Evolutionary conservation across 495 filamentous ascomycete species (phyloP), one percentile per base, ranked within the genome.

Genomic region (Umbilicaria muhlenbergii): DNA sequence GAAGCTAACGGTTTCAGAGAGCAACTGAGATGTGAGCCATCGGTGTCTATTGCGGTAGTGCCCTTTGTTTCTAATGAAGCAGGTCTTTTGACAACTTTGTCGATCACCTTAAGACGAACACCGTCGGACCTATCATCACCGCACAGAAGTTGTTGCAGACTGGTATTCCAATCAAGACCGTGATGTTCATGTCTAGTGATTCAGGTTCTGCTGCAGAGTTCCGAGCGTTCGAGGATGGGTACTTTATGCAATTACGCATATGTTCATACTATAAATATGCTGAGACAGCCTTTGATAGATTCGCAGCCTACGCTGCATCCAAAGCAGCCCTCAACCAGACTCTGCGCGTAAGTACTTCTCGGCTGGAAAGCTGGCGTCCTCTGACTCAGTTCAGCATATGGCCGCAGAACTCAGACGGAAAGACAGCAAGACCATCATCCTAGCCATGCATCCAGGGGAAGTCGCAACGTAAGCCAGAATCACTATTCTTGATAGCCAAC

Each of bases 241-340:
- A 56, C 34, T 39, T 6, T 13, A 35, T 36, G 16, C 38, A 1
- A 13, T 19, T 3, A 1, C 11, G 8, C 13, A 11, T 42, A 10
- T 36, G 21, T 12, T 17, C 7, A 5, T 17, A 10, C n/a, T 16
- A 40, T 32, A n/a, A n/a, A n/a, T n/a, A 21, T 8, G 32, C 35
- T 41, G 14, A 39, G 34, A 24, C 12, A 38, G 16, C 19, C 36
- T 11, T 31, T n/a, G 24, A 5, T 34, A 57, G 59, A 11, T 75
- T 76, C 45, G 73, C 66, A 6, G 73, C 73, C 6, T 77, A 75
- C 51, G 64, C 67, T 6, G 70, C 70, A 0, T 71, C 68, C 5
- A 76, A 77, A 52, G 65, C 70, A n/a, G 73, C 73, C 0, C 52
- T 77, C 38, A 77, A 77, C 51, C 68, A 73, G 49, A 66, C 62